phyloP scores from a whole-genome alignment of 257 asterid species.

The Phtheirospermum japonicum region DNA sequence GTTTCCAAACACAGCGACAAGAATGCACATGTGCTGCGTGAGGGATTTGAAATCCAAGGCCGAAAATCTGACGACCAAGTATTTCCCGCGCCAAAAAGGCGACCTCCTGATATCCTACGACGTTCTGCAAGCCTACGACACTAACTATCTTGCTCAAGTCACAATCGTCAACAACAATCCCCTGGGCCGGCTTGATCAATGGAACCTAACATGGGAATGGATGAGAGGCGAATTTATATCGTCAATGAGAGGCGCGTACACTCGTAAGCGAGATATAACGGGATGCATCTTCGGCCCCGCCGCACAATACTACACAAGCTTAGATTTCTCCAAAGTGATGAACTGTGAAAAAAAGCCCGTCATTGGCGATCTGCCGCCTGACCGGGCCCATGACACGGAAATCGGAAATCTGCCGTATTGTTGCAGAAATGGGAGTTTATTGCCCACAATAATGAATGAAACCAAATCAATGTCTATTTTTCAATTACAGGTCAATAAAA shows the following conservation, averaged over 20 bases:
- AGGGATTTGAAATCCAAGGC: slow-evolving; percentile 50
- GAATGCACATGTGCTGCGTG: slow-evolving; percentile 48
- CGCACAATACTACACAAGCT: slow-evolving; percentile 40
- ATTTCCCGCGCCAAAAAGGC: slow-evolving; percentile 47
- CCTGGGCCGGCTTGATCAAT: slow-evolving; percentile 63
- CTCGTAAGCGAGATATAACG: slow-evolving; percentile 42
- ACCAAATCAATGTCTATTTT: slow-evolving; percentile 49
- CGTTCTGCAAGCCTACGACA: slow-evolving; percentile 41
- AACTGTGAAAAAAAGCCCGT: slow-evolving; percentile 51
- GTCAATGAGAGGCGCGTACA: slow-evolving; percentile 56
- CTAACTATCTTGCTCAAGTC: slow-evolving; percentile 59
- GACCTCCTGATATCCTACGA: slow-evolving; percentile 50
- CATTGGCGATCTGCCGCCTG: slow-evolving; percentile 56
- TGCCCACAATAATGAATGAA: slow-evolving; percentile 51
- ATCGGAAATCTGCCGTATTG: slow-evolving; percentile 51
- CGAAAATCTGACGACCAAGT: slow-evolving; percentile 32
- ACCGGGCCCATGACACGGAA: slow-evolving; percentile 44
- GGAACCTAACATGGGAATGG: slow-evolving; percentile 83
- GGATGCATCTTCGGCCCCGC: slow-evolving; percentile 54
- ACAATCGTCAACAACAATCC: slow-evolving; percentile 58
- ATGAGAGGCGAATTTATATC: slow-evolving; percentile 61
- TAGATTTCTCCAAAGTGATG: slow-evolving; percentile 50
- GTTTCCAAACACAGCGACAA: slow-evolving; percentile 28
- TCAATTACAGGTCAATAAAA: slow-evolving; percentile 54
- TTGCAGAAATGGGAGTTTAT: slow-evolving; percentile 55